phyloP scores from a whole-genome alignment of 2,329 filamentous ascomycete genomes.

The Ophiocordyceps australis region DNA sequence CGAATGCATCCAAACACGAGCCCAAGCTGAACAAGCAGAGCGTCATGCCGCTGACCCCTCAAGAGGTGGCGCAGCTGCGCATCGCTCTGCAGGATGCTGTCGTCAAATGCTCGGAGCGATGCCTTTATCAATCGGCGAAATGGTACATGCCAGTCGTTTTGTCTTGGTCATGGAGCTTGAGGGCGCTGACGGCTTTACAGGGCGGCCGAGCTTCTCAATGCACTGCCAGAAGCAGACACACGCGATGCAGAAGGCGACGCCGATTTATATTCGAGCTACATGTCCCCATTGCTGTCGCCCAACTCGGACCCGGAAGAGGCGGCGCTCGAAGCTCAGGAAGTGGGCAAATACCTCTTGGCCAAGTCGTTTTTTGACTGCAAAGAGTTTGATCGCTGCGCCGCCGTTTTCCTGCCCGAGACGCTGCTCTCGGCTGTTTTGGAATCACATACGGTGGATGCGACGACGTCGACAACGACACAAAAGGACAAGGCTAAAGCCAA shows the following conservation, averaged over 20 bases:
- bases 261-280: no score
- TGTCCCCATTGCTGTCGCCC: constrained; percentile 28
- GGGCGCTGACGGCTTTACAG: constrained; percentile 23
- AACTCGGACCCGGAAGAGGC: constrained; percentile 56
- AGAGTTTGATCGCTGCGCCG: constrained; percentile 85
- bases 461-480: constrained; percentile 16
- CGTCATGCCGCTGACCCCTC: constrained; percentile 33
- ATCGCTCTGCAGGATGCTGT: constrained; percentile 68
- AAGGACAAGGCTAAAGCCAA: constrained; percentile 45
- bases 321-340: constrained; percentile 58
- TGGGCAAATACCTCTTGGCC: constrained; percentile 71
- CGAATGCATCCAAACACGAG: no score
- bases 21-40: no score
- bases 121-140: constrained; percentile 90
- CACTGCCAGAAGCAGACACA: constrained; percentile 47
- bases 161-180: neutral
- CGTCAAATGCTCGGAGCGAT: constrained; percentile 81
- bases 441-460: constrained; percentile 20
- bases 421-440: constrained; percentile 48
- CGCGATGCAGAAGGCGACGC: constrained; percentile 7
- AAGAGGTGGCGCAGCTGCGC: constrained; percentile 46
- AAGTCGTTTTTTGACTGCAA: constrained; percentile 92
- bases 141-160: constrained; percentile 39
- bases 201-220: constrained; percentile 85
- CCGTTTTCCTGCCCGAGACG: constrained; percentile 72